Conservation (phyloP, 768 basidiomycete species). For the Lentinula sp. region DNA sequence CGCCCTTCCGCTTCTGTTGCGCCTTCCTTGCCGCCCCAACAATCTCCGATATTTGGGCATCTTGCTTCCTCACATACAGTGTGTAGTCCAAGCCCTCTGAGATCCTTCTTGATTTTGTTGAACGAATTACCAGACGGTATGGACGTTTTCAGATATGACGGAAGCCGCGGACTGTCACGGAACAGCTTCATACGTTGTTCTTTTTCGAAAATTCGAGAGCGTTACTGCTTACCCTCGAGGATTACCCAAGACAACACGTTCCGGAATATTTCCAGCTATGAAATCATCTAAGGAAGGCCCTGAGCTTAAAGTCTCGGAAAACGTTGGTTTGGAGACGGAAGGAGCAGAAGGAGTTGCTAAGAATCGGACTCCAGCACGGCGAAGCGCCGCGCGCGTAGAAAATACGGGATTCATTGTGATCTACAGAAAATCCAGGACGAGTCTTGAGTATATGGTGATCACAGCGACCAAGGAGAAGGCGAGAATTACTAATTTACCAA, state of each 20-base stretch:
- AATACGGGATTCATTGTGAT: conserved; percentile 7
- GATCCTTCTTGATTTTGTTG: conserved; percentile 90
- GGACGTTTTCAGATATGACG: conserved; percentile 82
- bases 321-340: conserved; percentile 30
- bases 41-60: conserved; percentile 99
- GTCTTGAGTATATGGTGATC: not conserved
- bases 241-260: conserved; percentile 69
- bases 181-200: not conserved
- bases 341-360: conserved; percentile 43
- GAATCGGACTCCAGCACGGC: conserved; percentile 26
- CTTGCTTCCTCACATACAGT: conserved; percentile 99
- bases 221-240: conserved; percentile 47
- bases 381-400: conserved; percentile 6
- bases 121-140: conserved; percentile 89
- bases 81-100: conserved; percentile 85
- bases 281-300: conserved; percentile 84
- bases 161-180: conserved; percentile 68
- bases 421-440: not conserved
- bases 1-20: conserved; percentile 65
- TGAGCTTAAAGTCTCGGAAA: conserved; percentile 46
- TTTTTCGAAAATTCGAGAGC: not conserved
- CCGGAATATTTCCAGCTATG: conserved; percentile 50
- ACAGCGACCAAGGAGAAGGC: not conserved
- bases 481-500: not conserved
- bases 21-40: conserved; percentile 86